phyloP scores from a whole-genome alignment of 257 asterid genomes.

The Primulina tabacum region DNA sequence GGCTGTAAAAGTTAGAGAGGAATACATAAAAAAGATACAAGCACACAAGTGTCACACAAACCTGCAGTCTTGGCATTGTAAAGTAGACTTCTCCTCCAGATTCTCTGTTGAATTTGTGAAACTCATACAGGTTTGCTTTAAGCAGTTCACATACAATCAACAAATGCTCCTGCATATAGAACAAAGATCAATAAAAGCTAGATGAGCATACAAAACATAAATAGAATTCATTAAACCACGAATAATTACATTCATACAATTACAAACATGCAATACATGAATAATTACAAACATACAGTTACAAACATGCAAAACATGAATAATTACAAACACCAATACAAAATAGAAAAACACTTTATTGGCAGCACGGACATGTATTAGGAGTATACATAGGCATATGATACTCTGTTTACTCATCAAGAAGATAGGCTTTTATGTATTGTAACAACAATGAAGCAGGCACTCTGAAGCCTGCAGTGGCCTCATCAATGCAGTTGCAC shows the following conservation, averaged over 20 bases:
- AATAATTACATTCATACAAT: not conserved
- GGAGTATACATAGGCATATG: not conserved
- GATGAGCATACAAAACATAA: slow-evolving; percentile 18
- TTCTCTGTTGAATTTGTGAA: slow-evolving; percentile 95
- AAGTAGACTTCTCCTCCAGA: slow-evolving; percentile 99
- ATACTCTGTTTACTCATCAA: not conserved
- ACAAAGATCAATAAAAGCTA: slow-evolving; percentile 14
- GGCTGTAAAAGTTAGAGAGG: slow-evolving; percentile 26
- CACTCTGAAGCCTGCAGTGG: slow-evolving; percentile 6
- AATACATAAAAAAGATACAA: slow-evolving; percentile 21
- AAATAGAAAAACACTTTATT: not conserved
- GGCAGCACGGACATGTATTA: not conserved
- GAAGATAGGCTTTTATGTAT: not conserved
- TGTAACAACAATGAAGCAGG: not conserved
- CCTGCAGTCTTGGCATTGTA: slow-evolving; percentile 99
- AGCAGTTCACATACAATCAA: slow-evolving; percentile 95
- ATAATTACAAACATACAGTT: not conserved
- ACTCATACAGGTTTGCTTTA: slow-evolving; percentile 94
- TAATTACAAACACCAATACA: too few species aligned
- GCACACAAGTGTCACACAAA: slow-evolving; percentile 31
- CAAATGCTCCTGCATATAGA: slow-evolving; percentile 76
- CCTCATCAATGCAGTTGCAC: not conserved
- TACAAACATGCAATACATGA: slow-evolving; percentile 4
- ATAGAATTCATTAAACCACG: not conserved
- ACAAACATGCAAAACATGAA: slow-evolving; percentile 7